These are phyloP conservation scores for Suillus paluster DNA, from an alignment of 768 basidiomycete species.

Conservation along the genomic window DNA sequence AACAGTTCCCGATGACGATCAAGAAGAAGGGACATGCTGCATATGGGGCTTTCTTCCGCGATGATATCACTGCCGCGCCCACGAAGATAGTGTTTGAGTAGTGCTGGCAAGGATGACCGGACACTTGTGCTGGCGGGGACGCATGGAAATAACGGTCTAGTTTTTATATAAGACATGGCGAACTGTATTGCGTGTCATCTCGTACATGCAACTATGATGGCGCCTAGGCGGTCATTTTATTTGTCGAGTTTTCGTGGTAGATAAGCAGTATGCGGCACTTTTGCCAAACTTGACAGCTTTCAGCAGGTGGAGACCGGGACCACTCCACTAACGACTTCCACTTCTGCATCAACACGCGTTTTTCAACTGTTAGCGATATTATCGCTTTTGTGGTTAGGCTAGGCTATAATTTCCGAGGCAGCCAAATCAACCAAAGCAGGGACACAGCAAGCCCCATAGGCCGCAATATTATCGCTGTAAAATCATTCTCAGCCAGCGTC, in stretches of 20 bases:
- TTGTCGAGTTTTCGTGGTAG: background rate
- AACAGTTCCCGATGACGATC: conserved; percentile 94
- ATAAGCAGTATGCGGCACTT: background rate
- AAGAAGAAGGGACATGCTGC: conserved; percentile 93
- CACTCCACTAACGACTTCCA: background rate
- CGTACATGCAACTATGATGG: background rate
- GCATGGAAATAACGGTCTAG: background rate
- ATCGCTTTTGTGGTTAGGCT: too few relatives aligned
- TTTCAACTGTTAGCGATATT: background rate
- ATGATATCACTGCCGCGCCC: conserved; percentile 62
- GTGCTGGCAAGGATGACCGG: conserved; percentile 1
- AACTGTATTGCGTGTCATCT: background rate
- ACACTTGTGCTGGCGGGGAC: background rate
- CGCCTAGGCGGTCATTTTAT: background rate
- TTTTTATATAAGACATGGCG: background rate
- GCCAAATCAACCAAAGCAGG: conserved; percentile 4
- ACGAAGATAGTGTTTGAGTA: conserved; percentile 78
- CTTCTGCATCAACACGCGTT: background rate
- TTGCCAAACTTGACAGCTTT: background rate
- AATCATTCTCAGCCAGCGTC: background rate
- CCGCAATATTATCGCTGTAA: background rate
- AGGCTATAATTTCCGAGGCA: conserved; percentile 1
- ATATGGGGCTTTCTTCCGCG: conserved; percentile 86
- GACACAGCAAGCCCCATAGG: conserved; percentile 2
- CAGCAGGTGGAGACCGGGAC: too few relatives aligned